Percentiles rank a stretch among this genome's conserved stretches.
phyloP scores from a whole-genome alignment of 257 asterid genomes.

The Datura wrightii region DNA sequence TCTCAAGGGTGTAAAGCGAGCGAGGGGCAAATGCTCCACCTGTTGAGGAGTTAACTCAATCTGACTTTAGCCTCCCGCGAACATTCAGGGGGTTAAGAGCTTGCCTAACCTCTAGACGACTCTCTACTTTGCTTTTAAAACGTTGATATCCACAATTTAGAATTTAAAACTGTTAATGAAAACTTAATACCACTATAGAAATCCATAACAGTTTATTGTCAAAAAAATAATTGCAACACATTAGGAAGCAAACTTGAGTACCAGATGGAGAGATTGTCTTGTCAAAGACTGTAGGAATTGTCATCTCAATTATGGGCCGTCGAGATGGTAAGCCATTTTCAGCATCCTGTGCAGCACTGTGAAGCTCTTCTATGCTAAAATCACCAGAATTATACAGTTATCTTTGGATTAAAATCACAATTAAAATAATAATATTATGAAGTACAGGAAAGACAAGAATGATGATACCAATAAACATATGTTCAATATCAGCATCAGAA shows the following conservation, averaged over 20 bases:
- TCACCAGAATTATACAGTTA: neutral
- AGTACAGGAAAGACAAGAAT: neutral
- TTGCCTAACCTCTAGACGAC: neutral
- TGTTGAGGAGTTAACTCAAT: neutral
- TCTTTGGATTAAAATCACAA: neutral
- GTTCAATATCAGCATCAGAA: neutral
- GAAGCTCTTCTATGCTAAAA: slow-evolving; percentile 81
- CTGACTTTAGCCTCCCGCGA: neutral
- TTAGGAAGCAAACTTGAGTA: slow-evolving; percentile 37
- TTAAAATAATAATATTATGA: neutral
- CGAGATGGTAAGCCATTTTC: slow-evolving; percentile 78
- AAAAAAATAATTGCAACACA: neutral
- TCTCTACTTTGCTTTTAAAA: neutral
- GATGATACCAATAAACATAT: slow-evolving; percentile 1
- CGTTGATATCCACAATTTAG: neutral
- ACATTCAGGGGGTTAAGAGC: neutral
- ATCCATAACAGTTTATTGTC: neutral
- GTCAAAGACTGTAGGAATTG: slow-evolving; percentile 92
- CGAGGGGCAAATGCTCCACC: neutral
- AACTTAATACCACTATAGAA: neutral
- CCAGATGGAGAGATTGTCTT: slow-evolving; percentile 90
- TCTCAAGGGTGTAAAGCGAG: neutral
- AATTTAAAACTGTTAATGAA: neutral
- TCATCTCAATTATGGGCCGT: slow-evolving; percentile 95
- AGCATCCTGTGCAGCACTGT: slow-evolving; percentile 78